A percentile compares a stretch with the other conserved stretches of the same genome.
These are phyloP conservation scores for Exophiala viscosa DNA, from an alignment of 2,329 filamentous ascomycete genomes.

Conservation along the genomic window DNA sequence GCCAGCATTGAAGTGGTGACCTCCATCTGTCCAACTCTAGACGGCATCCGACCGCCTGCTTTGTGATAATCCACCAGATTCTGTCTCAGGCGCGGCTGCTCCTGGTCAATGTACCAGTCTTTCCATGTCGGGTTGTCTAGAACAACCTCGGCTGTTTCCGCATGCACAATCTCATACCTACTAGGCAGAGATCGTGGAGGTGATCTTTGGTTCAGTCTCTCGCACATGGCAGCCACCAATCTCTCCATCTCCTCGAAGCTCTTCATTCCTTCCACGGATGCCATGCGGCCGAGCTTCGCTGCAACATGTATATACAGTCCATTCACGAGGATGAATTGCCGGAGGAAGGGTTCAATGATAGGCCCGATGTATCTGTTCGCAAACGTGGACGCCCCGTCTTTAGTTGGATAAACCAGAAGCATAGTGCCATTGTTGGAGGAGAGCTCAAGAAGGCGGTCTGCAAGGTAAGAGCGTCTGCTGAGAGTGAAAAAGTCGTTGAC, in stretches of 20 bases:
- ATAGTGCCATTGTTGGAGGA: constrained; percentile 56
- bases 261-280: constrained; percentile 51
- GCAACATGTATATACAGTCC: constrained; percentile 56
- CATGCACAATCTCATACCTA: constrained; percentile 47
- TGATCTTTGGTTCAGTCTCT: constrained; percentile 32
- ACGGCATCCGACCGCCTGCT: constrained; percentile 32
- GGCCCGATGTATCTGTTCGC: constrained; percentile 58
- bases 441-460: constrained; percentile 59
- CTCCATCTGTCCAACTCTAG: constrained; percentile 39
- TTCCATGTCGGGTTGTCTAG: constrained; percentile 56
- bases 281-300: constrained; percentile 52
- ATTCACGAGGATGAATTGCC: constrained; percentile 57
- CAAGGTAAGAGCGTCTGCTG: constrained; percentile 54
- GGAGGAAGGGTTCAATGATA: constrained; percentile 58
- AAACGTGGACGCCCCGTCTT: constrained; percentile 55
- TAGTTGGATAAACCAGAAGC: constrained; percentile 61
- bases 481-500: constrained; percentile 57
- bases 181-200: constrained; percentile 32
- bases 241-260: constrained; percentile 51
- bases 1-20: constrained; percentile 55
- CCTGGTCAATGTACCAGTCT: constrained; percentile 64
- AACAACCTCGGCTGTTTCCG: constrained; percentile 49
- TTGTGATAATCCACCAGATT: constrained; percentile 29
- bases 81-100: constrained; percentile 55
- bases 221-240: constrained; percentile 40